These are phyloP conservation scores for Arctium minus DNA, from an alignment of 129 eudicot genomes.

Conservation along the genomic window DNA sequence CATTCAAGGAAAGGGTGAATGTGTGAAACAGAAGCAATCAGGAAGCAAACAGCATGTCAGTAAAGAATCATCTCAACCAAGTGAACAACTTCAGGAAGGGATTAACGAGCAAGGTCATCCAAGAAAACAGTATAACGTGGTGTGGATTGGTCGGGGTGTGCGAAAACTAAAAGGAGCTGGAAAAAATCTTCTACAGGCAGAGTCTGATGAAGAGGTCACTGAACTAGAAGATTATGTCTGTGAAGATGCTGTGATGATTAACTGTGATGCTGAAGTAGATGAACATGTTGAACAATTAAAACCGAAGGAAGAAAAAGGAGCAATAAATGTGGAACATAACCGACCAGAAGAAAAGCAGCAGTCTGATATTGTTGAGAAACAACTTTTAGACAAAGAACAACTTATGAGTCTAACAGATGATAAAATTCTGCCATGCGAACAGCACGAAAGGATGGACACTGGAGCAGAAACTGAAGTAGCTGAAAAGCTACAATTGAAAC, in stretches of 20 bases:
- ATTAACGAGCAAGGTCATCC: background rate
- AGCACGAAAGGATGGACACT: background rate
- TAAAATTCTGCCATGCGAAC: background rate
- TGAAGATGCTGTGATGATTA: conserved; percentile 17
- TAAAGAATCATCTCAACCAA: background rate
- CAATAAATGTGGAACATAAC: background rate
- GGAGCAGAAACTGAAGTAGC: background rate
- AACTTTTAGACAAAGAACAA: background rate
- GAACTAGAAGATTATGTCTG: conserved; percentile 5
- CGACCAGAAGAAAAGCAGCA: conserved; percentile 18
- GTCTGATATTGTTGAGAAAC: conserved; percentile 13
- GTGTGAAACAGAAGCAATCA: background rate
- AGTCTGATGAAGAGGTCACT: conserved; percentile 14
- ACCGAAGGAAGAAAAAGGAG: conserved; percentile 5
- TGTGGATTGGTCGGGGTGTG: conserved; percentile 28
- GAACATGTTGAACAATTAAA: background rate
- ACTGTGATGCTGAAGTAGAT: conserved; percentile 9
- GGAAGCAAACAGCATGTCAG: background rate
- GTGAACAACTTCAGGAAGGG: conserved; percentile 1
- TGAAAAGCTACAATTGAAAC: background rate
- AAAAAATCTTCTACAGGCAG: background rate
- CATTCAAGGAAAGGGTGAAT: background rate
- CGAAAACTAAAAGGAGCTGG: background rate
- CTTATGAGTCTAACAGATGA: background rate
- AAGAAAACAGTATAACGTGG: conserved; percentile 5